A percentile compares a stretch with the other conserved stretches of the same genome.
Conservation (phyloP, 495 filamentous ascomycete species). For the Cercophora sp. region DNA sequence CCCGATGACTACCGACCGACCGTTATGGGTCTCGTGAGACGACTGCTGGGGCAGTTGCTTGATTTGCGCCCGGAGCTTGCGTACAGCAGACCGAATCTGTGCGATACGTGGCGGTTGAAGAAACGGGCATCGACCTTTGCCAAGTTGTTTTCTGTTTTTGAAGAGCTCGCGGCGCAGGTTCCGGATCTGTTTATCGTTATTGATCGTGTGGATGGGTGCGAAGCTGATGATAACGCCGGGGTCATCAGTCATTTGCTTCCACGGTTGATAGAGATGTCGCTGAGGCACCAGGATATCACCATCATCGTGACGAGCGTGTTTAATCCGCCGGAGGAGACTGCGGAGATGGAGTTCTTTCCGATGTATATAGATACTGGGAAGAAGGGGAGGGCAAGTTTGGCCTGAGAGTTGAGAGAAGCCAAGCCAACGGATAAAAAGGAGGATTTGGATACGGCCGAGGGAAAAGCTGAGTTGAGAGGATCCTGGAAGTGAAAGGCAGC, state of each 20-base stretch:
- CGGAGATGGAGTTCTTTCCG: neutral
- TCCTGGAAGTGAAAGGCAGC: no score
- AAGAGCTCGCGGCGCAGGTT: neutral
- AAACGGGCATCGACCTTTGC: neutral
- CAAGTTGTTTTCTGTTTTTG: slow-evolving; percentile 5
- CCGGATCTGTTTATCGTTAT: slow-evolving; percentile 8
- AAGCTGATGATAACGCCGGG: slow-evolving; percentile 2
- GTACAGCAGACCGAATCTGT: slow-evolving; percentile 7
- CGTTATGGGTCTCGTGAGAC: slow-evolving; percentile 2
- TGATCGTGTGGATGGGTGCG: slow-evolving; percentile 12
- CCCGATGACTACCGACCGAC: slow-evolving; percentile 1
- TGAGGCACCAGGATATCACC: neutral
- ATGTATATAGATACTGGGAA: neutral
- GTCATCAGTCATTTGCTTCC: slow-evolving; percentile 6
- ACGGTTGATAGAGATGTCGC: neutral
- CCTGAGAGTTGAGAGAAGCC: no score
- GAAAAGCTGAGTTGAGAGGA: no score
- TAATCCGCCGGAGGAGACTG: neutral
- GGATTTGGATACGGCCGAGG: no score
- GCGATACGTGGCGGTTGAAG: slow-evolving; percentile 4
- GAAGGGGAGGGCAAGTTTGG: neutral
- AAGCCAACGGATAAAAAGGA: no score
- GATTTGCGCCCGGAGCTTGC: slow-evolving; percentile 10
- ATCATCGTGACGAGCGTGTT: slow-evolving; percentile 6
- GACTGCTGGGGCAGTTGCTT: slow-evolving; percentile 6